Evolutionary conservation across 768 basidiomycete genomes (phyloP).

Genomic region (Podaxis rugospora): DNA sequence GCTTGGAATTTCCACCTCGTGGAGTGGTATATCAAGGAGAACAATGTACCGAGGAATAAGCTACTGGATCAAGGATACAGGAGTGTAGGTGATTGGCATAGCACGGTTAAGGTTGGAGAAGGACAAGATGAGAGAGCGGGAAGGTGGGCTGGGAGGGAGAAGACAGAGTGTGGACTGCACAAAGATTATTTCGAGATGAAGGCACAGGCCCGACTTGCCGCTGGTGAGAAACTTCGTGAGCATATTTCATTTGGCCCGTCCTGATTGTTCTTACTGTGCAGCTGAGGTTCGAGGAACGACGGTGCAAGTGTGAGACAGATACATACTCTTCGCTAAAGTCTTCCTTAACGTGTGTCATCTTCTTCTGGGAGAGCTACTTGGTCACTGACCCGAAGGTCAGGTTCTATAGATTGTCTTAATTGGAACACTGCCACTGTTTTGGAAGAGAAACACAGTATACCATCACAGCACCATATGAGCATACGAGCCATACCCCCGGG

Average conservation of each 20-base stretch:
- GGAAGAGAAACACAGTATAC: not conserved
- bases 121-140: constrained; percentile 87
- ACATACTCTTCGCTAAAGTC: not conserved
- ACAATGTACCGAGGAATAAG: constrained; percentile 84
- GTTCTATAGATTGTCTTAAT: not conserved
- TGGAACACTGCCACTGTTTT: not conserved
- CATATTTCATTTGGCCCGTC: not conserved
- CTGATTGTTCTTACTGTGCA: not conserved
- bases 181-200: constrained; percentile 84
- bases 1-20: constrained; percentile 83
- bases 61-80: constrained; percentile 90
- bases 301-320: not conserved
- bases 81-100: constrained; percentile 98
- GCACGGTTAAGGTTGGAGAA: constrained; percentile 66
- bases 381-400: not conserved
- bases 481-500: too few relatives aligned
- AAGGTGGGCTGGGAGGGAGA: constrained; percentile 84
- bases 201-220: constrained; percentile 38
- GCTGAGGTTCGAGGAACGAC: not conserved
- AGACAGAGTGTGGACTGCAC: constrained; percentile 96
- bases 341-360: too few relatives aligned
- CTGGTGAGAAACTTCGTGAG: not conserved
- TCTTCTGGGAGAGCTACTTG: not conserved
- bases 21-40: constrained; percentile 76
- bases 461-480: not conserved